A percentile compares a stretch with the other conserved stretches of the same genome.
Conservation (phyloP, 2,329 filamentous ascomycete genomes). For the Aspergillus arachidicola region DNA sequence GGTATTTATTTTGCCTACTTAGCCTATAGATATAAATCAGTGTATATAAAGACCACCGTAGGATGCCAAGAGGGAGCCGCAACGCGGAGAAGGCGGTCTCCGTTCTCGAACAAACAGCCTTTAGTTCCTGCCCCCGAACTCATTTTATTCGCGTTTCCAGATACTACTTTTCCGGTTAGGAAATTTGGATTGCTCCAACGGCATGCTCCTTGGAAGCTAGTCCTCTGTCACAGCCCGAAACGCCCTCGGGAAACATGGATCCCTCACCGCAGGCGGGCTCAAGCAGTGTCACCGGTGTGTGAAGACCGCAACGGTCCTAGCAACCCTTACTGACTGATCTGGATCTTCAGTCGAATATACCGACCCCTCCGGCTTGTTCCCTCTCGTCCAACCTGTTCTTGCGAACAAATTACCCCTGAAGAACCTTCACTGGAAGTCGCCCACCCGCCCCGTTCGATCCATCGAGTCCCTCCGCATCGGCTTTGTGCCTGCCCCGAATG, state of each 20-base stretch:
- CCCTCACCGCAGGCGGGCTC: constrained; percentile 58
- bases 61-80: constrained; percentile 12
- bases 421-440: constrained; percentile 96
- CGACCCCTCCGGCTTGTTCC: constrained; percentile 87
- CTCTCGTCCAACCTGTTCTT: constrained; percentile 76
- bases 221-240: constrained; percentile 25
- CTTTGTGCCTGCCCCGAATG: constrained; percentile 66
- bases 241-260: constrained; percentile 43
- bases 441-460: constrained; percentile 84
- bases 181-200: constrained; percentile 19
- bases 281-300: constrained; percentile 71
- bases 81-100: constrained; percentile 19
- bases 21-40: too few species aligned
- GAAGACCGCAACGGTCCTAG: constrained; percentile 5
- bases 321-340: neutral
- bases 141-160: neutral
- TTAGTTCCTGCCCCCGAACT: neutral
- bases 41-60: neutral
- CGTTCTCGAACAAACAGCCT: constrained; percentile 5
- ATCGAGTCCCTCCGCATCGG: constrained; percentile 93
- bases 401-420: constrained; percentile 78
- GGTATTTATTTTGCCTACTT: too few species aligned
- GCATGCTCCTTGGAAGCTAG: constrained; percentile 29
- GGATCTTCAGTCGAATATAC: constrained; percentile 79
- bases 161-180: neutral